A percentile compares a stretch with the other conserved stretches of the same genome.
Evolutionary conservation across 768 basidiomycete species (phyloP).

Genomic region (Pulveroboletus sp.): DNA sequence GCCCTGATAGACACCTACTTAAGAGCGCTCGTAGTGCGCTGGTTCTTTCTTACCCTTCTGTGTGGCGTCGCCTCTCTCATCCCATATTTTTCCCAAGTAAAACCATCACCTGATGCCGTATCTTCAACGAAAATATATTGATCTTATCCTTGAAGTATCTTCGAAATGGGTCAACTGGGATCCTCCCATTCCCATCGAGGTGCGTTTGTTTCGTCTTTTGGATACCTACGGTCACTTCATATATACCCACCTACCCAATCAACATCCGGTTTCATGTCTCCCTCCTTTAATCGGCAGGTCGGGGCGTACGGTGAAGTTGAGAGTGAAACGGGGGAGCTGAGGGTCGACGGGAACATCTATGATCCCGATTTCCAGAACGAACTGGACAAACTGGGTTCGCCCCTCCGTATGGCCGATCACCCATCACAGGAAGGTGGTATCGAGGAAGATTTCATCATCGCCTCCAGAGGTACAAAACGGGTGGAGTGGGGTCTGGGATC

Average conservation of each 20-base stretch:
- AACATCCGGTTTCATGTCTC: neutral
- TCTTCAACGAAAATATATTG: constrained; percentile 32
- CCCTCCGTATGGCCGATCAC: constrained; percentile 11
- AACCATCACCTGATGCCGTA: neutral
- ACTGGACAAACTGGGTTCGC: constrained; percentile 3
- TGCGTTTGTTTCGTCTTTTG: constrained; percentile 7
- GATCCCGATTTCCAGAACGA: constrained; percentile 11
- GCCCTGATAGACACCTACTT: constrained; percentile 5
- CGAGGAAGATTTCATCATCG: constrained; percentile 24
- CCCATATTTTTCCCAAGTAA: neutral
- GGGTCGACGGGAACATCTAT: constrained; percentile 33
- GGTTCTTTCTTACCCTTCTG: no score
- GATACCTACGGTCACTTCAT: neutral
- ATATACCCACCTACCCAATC: neutral
- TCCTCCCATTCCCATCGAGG: constrained; percentile 31
- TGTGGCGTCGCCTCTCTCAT: neutral
- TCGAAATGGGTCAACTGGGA: constrained; percentile 39
- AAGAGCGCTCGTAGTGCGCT: neutral
- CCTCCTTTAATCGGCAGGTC: constrained; percentile 19
- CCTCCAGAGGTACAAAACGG: constrained; percentile 21
- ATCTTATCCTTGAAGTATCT: constrained; percentile 28
- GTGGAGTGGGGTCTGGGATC: constrained; percentile 11
- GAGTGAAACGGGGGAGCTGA: constrained; percentile 26
- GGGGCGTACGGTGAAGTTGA: constrained; percentile 33
- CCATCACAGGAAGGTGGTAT: constrained; percentile 6